These are phyloP conservation scores for Eleusine indica DNA, from an alignment of 176 grass and related monocot species.

Conservation along the genomic window DNA sequence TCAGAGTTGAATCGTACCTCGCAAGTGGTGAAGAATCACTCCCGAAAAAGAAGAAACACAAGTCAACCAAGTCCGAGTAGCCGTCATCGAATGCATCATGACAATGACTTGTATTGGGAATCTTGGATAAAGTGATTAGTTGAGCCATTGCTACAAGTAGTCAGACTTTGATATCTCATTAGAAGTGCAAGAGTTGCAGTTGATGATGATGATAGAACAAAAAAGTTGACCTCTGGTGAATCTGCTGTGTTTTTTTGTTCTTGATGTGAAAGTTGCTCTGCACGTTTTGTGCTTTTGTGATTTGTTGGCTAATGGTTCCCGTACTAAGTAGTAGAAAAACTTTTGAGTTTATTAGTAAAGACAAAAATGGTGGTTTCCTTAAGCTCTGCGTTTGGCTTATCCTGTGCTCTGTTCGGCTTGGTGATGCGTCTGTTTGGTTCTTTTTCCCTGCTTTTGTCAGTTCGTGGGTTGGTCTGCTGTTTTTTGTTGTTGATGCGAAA, in stretches of 20 bases:
- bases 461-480: too few relatives aligned
- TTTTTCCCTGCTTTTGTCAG: too few relatives aligned
- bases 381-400: neutral
- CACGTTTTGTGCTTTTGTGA: neutral
- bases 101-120: neutral
- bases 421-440: too few relatives aligned
- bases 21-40: slow-evolving; percentile 56
- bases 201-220: slow-evolving; percentile 1
- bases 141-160: neutral
- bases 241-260: neutral
- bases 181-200: slow-evolving; percentile 24
- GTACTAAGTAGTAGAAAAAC: neutral
- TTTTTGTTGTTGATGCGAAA: slow-evolving; percentile 1
- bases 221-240: neutral
- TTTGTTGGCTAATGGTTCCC: neutral
- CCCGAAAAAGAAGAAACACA: slow-evolving; percentile 61
- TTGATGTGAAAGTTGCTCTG: slow-evolving; percentile 20
- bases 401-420: too few relatives aligned
- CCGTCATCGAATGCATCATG: neutral
- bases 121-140: neutral
- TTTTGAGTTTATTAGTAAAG: neutral
- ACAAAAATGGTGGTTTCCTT: neutral
- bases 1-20: slow-evolving; percentile 76
- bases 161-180: neutral
- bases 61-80: slow-evolving; percentile 57